Evolutionary conservation across 805 yeast species (phyloP), one percentile per base, ranked within the genome.

Genomic region (Nakazawaea siamensis): DNA sequence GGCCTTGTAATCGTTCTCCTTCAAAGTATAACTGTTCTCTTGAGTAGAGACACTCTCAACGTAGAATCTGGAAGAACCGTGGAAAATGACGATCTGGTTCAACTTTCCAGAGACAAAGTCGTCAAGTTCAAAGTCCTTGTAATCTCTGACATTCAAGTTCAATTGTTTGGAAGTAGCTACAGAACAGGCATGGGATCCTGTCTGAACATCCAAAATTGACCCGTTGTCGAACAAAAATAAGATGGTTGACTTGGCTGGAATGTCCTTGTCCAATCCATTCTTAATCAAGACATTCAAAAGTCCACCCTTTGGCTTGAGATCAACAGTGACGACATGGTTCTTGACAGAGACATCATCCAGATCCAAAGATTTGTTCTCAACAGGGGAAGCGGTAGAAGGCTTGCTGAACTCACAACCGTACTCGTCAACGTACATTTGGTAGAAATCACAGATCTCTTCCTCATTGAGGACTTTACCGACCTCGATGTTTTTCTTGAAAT

Each of bases 131-230:
- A 18, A 18, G n/a, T 25, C 24, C 14, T 14, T 11, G n/a, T 7
- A 26, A 4, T 25, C 30, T 15, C 13, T 26, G 9, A 30, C 8
- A 17, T 35, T 30, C 13, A 35, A 19, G 11, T 25, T 30, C 24
- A 30, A 30, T 8, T 18, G 18, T 24, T 30, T 35, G 11, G 16
- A 5, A 9, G 28, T 12, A 11, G 12, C 16, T 15, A 32, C 19
- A 23, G 24, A 16, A 25, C 34, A 37, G n/a, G 39, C 20, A 15
- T 33, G 37, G 9, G 37, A 29, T 5, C 34, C 37, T 3, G 34
- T 18, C 3, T 29, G 15, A 14, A 33, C 11, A 21, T 37, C 33
- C 1, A 33, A 24, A 15, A 23, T 26, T 7, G 24, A n/a, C 6
- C 34, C 34, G 18, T 29, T 14, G 10, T 9, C 7, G 24, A 33